Evolutionary conservation across 805 yeast genomes (phyloP), one percentile per base, ranked within the genome.

Genomic region (Blastobotrys attinorum): DNA sequence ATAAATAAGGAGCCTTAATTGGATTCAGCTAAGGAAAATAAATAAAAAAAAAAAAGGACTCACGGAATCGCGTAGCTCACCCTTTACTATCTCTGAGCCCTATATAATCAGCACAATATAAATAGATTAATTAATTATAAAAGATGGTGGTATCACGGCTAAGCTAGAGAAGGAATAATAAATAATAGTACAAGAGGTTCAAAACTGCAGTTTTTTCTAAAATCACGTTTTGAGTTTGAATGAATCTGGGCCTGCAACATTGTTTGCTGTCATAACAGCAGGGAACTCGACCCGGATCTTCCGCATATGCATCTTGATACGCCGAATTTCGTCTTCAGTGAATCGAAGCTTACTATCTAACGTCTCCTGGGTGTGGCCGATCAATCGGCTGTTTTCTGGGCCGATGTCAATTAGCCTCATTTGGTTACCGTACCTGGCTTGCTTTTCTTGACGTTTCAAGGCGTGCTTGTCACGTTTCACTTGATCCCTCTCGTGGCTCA

Each of bases 311-410:
- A 17, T 31, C 43, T 16, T 20, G 21, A 32, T 20, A 21, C 43
- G 35, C 22, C 21, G 31, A 29, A 33, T 33, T 22, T 40, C 43
- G 16, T 17, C n/a, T 8, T 40, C 17, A 13, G 25, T 21, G 36
- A 21, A 31, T 7, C 22, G 22, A 13, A 40, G 31, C 29, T 40
- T 40, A 37, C 15, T n/a, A 20, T 40, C 37, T 5, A 40, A 22
- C 13, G 43, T 40, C 15, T 32, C 43, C 15, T 31, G 37, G 25
- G 31, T 40, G 18, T 40, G 43, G 20, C 43, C 43, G 37, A 40
- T 40, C 37, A 40, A 21, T 16, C 43, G 21, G 37, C 37, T 17
- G 22, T n/a, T 27, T 15, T 38, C 40, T n/a, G 40, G 40, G 16
- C 22, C 22, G 25, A 38, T 23, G 18, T 38, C 40, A n/a, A 38